A percentile compares a stretch with the other conserved stretches of the same genome.
These are phyloP conservation scores for Coemansia sp. DNA, from an alignment of 192 early-diverging fungal genomes.

Conservation along the genomic window DNA sequence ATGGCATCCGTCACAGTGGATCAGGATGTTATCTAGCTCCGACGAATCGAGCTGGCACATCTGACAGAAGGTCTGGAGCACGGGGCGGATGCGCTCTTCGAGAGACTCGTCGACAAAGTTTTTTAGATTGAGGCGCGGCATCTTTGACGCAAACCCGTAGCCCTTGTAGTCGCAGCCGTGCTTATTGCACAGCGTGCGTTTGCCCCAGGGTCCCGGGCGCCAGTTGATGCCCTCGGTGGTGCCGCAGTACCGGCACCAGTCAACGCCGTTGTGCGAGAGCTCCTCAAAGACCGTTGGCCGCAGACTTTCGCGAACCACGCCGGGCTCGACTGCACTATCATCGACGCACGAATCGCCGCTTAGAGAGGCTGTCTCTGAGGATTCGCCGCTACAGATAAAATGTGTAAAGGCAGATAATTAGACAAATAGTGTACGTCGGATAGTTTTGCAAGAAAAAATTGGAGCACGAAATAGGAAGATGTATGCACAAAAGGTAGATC, in stretches of 20 bases:
- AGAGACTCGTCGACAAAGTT: constrained; percentile 74
- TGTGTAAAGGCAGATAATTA: neutral
- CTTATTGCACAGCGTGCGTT: constrained; percentile 93
- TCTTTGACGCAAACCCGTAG: constrained; percentile 88
- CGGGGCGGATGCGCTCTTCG: constrained; percentile 76
- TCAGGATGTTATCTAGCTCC: constrained; percentile 59
- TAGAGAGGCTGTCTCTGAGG: constrained; percentile 45
- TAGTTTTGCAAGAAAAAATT: neutral
- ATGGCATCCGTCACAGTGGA: constrained; percentile 84
- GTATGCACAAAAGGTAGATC: neutral
- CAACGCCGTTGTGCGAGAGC: constrained; percentile 49
- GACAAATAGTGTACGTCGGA: neutral
- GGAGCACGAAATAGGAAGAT: neutral
- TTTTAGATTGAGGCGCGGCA: constrained; percentile 81
- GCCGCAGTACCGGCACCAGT: constrained; percentile 94
- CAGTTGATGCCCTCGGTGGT: constrained; percentile 87
- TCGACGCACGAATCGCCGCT: constrained; percentile 55
- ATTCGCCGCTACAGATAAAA: constrained; percentile 30
- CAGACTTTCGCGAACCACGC: constrained; percentile 46
- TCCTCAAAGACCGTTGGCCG: constrained; percentile 53
- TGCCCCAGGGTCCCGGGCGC: constrained; percentile 94
- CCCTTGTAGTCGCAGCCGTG: constrained; percentile 96
- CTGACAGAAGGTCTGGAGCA: constrained; percentile 86
- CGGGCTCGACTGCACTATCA: constrained; percentile 16
- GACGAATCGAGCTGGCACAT: constrained; percentile 73